phyloP scores from a whole-genome alignment of 257 asterid genomes.

The Linaria vulgaris region DNA sequence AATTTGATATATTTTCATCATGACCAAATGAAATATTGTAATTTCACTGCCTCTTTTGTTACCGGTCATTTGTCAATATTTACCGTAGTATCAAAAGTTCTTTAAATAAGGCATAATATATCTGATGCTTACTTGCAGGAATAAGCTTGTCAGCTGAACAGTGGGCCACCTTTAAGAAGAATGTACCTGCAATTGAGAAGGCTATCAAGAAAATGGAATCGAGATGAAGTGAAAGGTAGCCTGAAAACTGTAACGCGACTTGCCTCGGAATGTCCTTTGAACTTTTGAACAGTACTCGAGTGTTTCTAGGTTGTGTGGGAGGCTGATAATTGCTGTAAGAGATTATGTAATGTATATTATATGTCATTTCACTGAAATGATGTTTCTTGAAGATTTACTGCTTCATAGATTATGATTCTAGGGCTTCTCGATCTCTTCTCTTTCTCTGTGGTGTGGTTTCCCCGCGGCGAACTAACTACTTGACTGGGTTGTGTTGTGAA shows the following conservation, averaged over 20 bases:
- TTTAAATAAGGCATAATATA: not conserved
- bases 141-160: conserved; percentile 69
- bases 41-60: not conserved
- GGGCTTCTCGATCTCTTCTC: no score
- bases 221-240: conserved; percentile 30
- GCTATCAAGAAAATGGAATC: conserved; percentile 83
- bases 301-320: no score
- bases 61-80: not conserved
- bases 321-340: no score
- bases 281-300: no score
- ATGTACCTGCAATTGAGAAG: conserved; percentile 70
- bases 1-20: not conserved
- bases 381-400: no score
- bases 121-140: conserved; percentile 43
- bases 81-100: not conserved
- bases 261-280: not conserved
- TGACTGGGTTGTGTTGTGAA: no score
- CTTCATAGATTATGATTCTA: no score
- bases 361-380: no score
- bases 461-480: no score
- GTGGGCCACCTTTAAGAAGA: conserved; percentile 14
- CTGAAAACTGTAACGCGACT: conserved; percentile 9
- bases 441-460: no score
- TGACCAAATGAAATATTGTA: not conserved
- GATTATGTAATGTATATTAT: no score